Percentiles rank a stretch among this genome's conserved stretches.
These are phyloP conservation scores for Colletotrichum lentis DNA, from an alignment of 2,329 filamentous ascomycete species.

Conservation along the genomic window DNA sequence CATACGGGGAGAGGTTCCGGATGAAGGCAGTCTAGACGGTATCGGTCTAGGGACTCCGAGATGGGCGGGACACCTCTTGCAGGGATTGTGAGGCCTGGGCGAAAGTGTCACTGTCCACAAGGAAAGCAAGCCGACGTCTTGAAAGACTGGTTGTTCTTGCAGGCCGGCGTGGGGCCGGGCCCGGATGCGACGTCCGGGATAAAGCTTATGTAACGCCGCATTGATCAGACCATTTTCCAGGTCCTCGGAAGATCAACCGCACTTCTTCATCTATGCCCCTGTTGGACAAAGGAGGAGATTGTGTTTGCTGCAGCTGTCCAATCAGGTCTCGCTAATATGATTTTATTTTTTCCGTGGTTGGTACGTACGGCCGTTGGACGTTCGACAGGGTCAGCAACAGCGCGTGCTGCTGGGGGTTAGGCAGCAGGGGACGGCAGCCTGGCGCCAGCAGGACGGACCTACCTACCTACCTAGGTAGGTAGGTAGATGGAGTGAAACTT, in stretches of 20 bases:
- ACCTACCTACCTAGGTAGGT: too few species aligned
- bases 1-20: constrained; percentile 30
- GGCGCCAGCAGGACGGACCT: neutral
- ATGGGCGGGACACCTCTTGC: neutral
- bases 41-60: neutral
- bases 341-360: neutral
- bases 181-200: constrained; percentile 3
- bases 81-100: too few species aligned
- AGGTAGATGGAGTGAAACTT: neutral
- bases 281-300: neutral
- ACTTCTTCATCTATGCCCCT: neutral
- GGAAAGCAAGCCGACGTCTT: neutral
- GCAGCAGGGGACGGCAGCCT: neutral
- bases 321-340: neutral
- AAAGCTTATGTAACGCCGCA: neutral
- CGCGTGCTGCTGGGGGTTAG: neutral
- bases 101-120: neutral
- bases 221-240: neutral
- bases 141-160: neutral
- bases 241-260: neutral
- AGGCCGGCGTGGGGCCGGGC: neutral
- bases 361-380: neutral
- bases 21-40: constrained; percentile 26
- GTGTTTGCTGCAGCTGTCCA: neutral
- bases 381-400: neutral